Base-by-base conservation (phyloP, 441 rosid genomes). In the Croton laevigatus region DNA sequence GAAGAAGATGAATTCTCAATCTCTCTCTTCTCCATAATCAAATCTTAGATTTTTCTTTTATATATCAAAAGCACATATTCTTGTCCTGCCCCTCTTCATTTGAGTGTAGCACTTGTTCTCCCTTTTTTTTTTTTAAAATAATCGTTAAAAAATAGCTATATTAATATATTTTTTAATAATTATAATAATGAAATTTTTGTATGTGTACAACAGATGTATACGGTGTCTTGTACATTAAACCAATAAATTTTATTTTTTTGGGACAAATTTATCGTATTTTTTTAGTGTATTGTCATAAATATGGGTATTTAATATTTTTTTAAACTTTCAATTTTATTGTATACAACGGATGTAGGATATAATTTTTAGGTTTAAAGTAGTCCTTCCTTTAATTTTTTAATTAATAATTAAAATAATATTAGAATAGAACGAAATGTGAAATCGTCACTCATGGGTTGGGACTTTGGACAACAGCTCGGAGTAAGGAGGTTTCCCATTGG, bases 391-490 rank as follows among this genome's bases (percentile, higher is more conserved):
- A 5, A 3, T 17, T 62, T 32, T 36, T 61, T 57, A 60, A 73
- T 77, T 42, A 27, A 27, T 27, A 27, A 27, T 27, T 27, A 27
- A 27, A 27, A 27, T 27, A 27, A 1, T 27, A 27, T 27, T 27
- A 2, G 32, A 27, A 27, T 1, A 27, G 1, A 27, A 27, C 32
- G 32, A 45, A 76, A 84, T 86, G 90, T 83, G 86, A 86, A 27
- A 88, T 69, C 65, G 77, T 72, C 44, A 40, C 68, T 71, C 67
- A 27, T 23, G 70, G 72, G 70, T 75, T 74, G 79, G 79, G 85
- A 76, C 73, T 85, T 85, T 89, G 93, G 93, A 81, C 78, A 84
- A 87, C 93, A 89, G 96, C 88, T 86, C 73, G 75, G 80, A 78
- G 68, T 69, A 82, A 42, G 75, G 76, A 86, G 89, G 79, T 80